A percentile compares a stretch with the other conserved stretches of the same genome.
Evolutionary conservation across 768 basidiomycete species (phyloP).

Genomic region (Suillus subluteus): DNA sequence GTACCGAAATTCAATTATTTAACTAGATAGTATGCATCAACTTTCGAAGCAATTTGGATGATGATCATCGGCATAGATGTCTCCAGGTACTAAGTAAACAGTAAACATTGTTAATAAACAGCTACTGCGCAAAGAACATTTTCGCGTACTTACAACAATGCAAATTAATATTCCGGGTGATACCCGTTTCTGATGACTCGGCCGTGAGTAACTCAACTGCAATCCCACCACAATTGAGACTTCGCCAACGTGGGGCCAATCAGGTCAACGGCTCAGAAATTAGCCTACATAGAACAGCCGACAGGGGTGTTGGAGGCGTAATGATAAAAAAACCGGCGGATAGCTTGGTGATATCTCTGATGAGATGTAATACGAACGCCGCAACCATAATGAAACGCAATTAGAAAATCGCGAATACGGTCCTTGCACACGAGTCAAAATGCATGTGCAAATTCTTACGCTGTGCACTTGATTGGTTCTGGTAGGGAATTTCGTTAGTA

Average conservation of each 20-base stretch:
- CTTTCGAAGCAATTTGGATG: neutral
- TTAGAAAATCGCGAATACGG: neutral
- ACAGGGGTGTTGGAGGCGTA: constrained; percentile 69
- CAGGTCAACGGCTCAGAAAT: constrained; percentile 55
- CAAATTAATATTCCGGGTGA: neutral
- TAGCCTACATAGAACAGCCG: constrained; percentile 65
- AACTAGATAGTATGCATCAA: neutral
- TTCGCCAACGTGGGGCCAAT: constrained; percentile 13
- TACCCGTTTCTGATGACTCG: neutral
- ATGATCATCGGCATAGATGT: neutral
- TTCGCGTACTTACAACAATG: neutral
- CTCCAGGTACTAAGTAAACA: neutral
- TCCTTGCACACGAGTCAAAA: constrained; percentile 42
- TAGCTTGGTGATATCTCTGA: constrained; percentile 51
- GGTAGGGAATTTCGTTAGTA: neutral
- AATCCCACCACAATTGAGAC: neutral
- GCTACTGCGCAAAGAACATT: neutral
- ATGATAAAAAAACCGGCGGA: constrained; percentile 68
- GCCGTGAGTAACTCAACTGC: neutral
- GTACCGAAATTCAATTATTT: neutral
- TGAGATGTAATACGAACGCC: constrained; percentile 72
- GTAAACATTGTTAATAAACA: neutral
- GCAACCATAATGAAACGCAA: constrained; percentile 10
- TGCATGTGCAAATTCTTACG: neutral
- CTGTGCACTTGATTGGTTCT: neutral